These are phyloP conservation scores for Fusarium avenaceum DNA, from an alignment of 2,329 filamentous ascomycete species.

Conservation along the genomic window DNA sequence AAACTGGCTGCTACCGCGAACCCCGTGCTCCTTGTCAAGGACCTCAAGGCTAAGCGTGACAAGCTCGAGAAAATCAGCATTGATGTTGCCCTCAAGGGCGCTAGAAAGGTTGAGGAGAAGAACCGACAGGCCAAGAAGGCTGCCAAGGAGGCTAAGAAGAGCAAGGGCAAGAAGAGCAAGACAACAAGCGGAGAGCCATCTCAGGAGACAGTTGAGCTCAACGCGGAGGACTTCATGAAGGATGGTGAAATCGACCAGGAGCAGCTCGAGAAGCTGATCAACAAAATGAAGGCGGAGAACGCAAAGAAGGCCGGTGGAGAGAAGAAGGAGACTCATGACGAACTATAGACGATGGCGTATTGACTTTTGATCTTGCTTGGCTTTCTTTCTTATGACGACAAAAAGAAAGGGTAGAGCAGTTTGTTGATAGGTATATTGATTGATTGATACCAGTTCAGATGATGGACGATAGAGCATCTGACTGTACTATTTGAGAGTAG, in stretches of 20 bases:
- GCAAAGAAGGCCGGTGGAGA: constrained; percentile 41
- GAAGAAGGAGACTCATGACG: constrained; percentile 52
- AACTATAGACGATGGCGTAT: constrained; percentile 51
- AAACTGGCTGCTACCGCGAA: constrained; percentile 78
- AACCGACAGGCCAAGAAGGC: constrained; percentile 63
- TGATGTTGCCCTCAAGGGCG: constrained; percentile 78
- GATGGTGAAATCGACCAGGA: constrained; percentile 51
- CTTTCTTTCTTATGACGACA: constrained; percentile 17
- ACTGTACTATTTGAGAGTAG: constrained; percentile 25
- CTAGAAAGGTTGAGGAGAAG: constrained; percentile 67
- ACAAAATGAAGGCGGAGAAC: constrained; percentile 44
- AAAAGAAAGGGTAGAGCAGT: constrained; percentile 29
- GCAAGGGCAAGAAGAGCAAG: constrained; percentile 58
- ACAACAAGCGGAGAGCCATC: constrained; percentile 53
- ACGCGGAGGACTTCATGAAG: constrained; percentile 62
- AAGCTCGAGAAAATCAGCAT: constrained; percentile 79
- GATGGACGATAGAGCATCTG: constrained; percentile 42
- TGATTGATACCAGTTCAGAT: constrained; percentile 42
- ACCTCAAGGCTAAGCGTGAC: constrained; percentile 76
- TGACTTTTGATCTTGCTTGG: constrained; percentile 28
- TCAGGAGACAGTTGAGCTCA: constrained; percentile 59
- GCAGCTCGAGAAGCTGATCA: constrained; percentile 48
- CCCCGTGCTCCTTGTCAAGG: constrained; percentile 79
- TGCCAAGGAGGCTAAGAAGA: constrained; percentile 58
- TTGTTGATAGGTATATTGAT: constrained; percentile 33